Percentiles rank a stretch among this genome's conserved stretches.
These are phyloP conservation scores for Epichloe brachyelytri DNA, from an alignment of 2,329 filamentous ascomycete species.

Conservation along the genomic window DNA sequence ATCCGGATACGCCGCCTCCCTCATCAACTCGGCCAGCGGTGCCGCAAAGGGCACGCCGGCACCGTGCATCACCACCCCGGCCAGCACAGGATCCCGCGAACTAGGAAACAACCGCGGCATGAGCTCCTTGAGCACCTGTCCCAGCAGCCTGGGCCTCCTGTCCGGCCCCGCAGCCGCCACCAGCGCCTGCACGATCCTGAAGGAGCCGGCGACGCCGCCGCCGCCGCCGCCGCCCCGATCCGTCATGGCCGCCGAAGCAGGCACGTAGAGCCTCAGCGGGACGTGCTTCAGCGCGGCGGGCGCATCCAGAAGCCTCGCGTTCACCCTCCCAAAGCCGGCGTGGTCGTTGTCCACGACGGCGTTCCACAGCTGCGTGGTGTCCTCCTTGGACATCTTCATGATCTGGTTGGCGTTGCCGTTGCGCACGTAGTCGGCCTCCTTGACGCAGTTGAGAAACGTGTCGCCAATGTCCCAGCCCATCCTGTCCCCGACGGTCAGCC, in stretches of 20 bases:
- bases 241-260: constrained; percentile 15
- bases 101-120: constrained; percentile 80
- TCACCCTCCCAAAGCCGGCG: constrained; percentile 57
- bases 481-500: constrained; percentile 39
- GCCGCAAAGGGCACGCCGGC: constrained; percentile 69
- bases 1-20: constrained; percentile 75
- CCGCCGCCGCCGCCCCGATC: constrained; percentile 10
- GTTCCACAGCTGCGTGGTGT: constrained; percentile 73
- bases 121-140: constrained; percentile 60
- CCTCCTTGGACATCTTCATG: constrained; percentile 75
- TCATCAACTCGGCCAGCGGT: constrained; percentile 69
- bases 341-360: constrained; percentile 70
- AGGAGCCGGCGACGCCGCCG: constrained; percentile 31
- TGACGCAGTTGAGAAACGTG: constrained; percentile 51
- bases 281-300: constrained; percentile 66
- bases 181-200: constrained; percentile 65
- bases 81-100: constrained; percentile 69
- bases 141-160: constrained; percentile 42
- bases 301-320: constrained; percentile 63
- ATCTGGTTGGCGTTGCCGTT: constrained; percentile 83
- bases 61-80: constrained; percentile 76
- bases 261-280: constrained; percentile 81
- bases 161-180: constrained; percentile 36
- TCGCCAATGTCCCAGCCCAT: constrained; percentile 46
- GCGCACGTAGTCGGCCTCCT: constrained; percentile 73